phyloP scores from a whole-genome alignment of 2,329 filamentous ascomycete species.

The Neonectria magnoliae region DNA sequence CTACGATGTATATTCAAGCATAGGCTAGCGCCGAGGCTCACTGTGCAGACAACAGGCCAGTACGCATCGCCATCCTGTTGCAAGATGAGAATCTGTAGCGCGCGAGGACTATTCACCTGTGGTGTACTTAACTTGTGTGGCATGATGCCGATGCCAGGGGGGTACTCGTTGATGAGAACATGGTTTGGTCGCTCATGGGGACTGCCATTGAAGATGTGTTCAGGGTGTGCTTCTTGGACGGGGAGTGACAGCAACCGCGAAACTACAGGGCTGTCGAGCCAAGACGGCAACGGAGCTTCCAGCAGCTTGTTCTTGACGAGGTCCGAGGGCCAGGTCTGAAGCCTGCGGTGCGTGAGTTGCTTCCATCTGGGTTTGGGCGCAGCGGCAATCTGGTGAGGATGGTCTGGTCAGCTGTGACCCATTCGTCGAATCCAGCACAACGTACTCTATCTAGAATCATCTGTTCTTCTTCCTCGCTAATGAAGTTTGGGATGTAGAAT shows the following conservation, averaged over 20 bases:
- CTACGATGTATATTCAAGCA: constrained; percentile 81
- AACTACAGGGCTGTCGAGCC: constrained; percentile 77
- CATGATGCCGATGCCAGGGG: constrained; percentile 92
- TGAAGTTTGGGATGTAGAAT: constrained; percentile 89
- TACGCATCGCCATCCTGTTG: constrained; percentile 82
- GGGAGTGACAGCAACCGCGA: constrained; percentile 65
- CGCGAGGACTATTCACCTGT: constrained; percentile 22
- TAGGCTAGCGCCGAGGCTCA: constrained; percentile 81
- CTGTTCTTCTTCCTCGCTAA: constrained; percentile 78
- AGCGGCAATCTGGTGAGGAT: constrained; percentile 59
- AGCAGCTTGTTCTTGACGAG: constrained; percentile 83
- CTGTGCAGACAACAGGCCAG: constrained; percentile 86
- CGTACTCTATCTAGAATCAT: constrained; percentile 75
- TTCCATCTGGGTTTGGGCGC: constrained; percentile 85
- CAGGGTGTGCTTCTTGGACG: constrained; percentile 41
- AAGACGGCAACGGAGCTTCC: constrained; percentile 76
- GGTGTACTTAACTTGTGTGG: constrained; percentile 75
- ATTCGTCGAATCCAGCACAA: constrained; percentile 37
- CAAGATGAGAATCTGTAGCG: constrained; percentile 46
- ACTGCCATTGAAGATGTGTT: constrained; percentile 67
- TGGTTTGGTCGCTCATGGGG: constrained; percentile 86
- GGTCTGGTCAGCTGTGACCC: constrained; percentile 32
- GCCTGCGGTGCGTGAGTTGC: constrained; percentile 83
- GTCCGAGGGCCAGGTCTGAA: constrained; percentile 90
- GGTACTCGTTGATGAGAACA: constrained; percentile 93